Evolutionary conservation across 805 yeast genomes (phyloP), one percentile per base, ranked within the genome.

Genomic region (Candida ulmi): DNA sequence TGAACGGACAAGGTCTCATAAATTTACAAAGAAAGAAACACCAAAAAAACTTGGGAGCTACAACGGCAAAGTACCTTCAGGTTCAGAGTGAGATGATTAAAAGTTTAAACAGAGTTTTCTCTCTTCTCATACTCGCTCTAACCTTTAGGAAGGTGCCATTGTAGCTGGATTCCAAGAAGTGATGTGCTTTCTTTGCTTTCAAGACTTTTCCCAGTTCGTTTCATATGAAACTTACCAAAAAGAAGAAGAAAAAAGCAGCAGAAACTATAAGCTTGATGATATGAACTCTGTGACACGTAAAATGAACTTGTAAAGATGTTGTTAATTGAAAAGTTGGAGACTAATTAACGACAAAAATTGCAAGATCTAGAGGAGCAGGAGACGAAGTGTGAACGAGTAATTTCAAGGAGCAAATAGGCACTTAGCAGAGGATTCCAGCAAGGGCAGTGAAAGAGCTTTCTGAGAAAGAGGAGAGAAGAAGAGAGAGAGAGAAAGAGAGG

Each of bases 381-480:
- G 31, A 15, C 18, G 31, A 11, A 9, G 13, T 26, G 15, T 21
- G 29, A 12, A n/a, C 29, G 13, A 12, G 29, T 26, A 12, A 8
- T 28, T 38, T 39, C 29, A 30, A 35, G 32, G 16, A 29, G 38
- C 18, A n/a, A 28, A 28, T 16, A 28, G 21, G 36, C 29, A 26
- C 29, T 26, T 9, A 6, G 29, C 29, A 26, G 24, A 26, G 17
- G 13, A 16, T n/a, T 28, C 18, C 18, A 28, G 31, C 11, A 26
- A 12, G 29, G 29, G 11, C 13, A 26, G 9, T 13, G 31, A 28
- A 52, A 50, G 57, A 48, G 57, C 52, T 52, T 54, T 52, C 58
- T 54, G 58, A 52, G 52, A 52, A 46, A 45, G 45, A 48, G 44
- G 42, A 40, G 39, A 42, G 55, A 52, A 28, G 45, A 46, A 48